Evolutionary conservation across 1,139 yeast species (phyloP).

Genomic region (Diutina ranongensis): DNA sequence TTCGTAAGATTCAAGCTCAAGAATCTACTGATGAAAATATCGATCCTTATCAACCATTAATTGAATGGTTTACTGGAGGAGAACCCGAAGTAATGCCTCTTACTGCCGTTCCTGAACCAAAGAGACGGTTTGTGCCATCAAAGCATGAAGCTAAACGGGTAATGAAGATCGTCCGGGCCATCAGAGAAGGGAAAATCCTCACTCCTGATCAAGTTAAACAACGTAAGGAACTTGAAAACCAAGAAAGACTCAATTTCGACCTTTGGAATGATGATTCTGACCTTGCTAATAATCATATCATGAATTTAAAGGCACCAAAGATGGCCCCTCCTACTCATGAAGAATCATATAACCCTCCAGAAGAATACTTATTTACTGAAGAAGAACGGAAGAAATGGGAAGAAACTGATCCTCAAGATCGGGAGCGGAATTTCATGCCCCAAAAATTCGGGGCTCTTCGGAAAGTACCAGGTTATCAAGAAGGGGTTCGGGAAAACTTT

Average conservation of each 20-base stretch:
- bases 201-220: constrained; percentile 45
- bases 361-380: constrained; percentile 71
- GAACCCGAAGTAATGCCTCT: constrained; percentile 85
- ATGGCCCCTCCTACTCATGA: constrained; percentile 93
- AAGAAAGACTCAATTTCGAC: constrained; percentile 49
- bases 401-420: constrained; percentile 60
- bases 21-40: constrained; percentile 72
- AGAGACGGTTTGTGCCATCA: constrained; percentile 91
- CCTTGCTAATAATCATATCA: constrained; percentile 47
- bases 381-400: constrained; percentile 74
- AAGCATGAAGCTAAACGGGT: constrained; percentile 93
- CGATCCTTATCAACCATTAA: constrained; percentile 86
- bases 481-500: constrained; percentile 77
- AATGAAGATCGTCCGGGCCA: constrained; percentile 93
- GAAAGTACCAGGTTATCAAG: constrained; percentile 88
- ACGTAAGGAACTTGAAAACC: constrained; percentile 36
- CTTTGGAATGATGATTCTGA: constrained; percentile 69
- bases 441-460: constrained; percentile 74
- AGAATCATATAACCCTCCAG: constrained; percentile 96
- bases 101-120: constrained; percentile 91
- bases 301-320: constrained; percentile 93
- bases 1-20: constrained; percentile 74
- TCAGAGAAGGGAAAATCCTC: constrained; percentile 88
- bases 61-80: constrained; percentile 83
- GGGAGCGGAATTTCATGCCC: constrained; percentile 73